Percentiles rank a stretch among this genome's conserved stretches.
These are phyloP conservation scores for Peronospora farinosa DNA, from an alignment of 352 stramenopile species.

Conservation along the genomic window DNA sequence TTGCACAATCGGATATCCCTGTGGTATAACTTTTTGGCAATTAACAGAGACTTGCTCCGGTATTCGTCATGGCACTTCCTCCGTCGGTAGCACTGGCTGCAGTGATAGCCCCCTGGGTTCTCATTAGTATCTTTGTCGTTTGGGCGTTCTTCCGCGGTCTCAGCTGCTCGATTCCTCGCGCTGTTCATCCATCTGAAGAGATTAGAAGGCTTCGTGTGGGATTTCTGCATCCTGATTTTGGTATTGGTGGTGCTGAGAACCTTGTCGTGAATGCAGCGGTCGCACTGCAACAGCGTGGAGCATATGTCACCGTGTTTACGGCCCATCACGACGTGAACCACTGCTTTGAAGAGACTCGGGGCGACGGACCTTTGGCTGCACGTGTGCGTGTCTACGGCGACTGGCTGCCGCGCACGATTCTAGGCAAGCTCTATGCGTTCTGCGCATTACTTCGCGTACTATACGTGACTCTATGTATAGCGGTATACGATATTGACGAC, in stretches of 20 bases:
- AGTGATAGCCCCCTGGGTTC: constrained; percentile 12
- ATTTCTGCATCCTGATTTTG: constrained; percentile 98
- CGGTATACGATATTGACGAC: constrained; percentile 33
- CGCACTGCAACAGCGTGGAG: constrained; percentile 75
- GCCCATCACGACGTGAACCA: constrained; percentile 92
- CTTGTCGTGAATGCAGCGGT: constrained; percentile 89
- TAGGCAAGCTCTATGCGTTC: constrained; percentile 86
- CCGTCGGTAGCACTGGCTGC: constrained; percentile 10
- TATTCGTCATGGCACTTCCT: constrained; percentile 19
- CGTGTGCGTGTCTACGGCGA: constrained; percentile 88
- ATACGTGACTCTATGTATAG: constrained; percentile 82
- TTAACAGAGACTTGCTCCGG: constrained; percentile 2
- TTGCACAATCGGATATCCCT: constrained; percentile 13
- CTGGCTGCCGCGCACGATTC: constrained; percentile 90
- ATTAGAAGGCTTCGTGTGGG: constrained; percentile 56
- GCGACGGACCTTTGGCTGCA: constrained; percentile 62
- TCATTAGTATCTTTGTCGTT: constrained; percentile 19
- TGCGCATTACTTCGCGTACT: constrained; percentile 92
- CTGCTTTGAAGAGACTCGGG: constrained; percentile 92
- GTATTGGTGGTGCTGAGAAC: constrained; percentile 95
- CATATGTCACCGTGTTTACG: constrained; percentile 91
- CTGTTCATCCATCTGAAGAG: constrained; percentile 2
- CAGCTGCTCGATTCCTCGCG: constrained; percentile 20
- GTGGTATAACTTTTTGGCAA: constrained; percentile 5
- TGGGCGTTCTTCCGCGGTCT: constrained; percentile 28